Evolutionary conservation across 331 rosid species (phyloP).

Genomic region (Phaseolus coccineus): DNA sequence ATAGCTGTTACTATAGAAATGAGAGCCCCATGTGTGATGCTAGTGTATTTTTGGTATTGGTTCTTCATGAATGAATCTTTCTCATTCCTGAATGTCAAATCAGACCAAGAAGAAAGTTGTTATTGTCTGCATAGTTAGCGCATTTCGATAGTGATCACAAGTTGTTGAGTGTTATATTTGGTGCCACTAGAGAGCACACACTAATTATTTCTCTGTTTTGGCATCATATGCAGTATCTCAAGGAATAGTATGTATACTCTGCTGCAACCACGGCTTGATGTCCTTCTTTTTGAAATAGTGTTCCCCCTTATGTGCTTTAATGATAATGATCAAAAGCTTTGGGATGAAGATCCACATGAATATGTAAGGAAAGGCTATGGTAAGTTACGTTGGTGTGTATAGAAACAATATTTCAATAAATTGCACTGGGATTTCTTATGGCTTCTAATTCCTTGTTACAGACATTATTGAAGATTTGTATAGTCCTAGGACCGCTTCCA

Average conservation of each 20-base stretch:
- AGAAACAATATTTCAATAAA: slow-evolving; percentile 21
- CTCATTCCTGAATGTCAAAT: slow-evolving; percentile 25
- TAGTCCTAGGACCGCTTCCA: slow-evolving; percentile 94
- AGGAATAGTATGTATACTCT: slow-evolving; percentile 81
- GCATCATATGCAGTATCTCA: slow-evolving; percentile 69
- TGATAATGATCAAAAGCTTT: slow-evolving; percentile 89
- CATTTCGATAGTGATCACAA: slow-evolving; percentile 14
- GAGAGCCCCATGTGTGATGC: neutral
- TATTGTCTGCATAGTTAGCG: neutral
- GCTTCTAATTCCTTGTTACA: slow-evolving; percentile 44
- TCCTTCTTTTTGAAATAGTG: slow-evolving; percentile 87
- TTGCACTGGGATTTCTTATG: slow-evolving; percentile 40
- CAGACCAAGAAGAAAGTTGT: slow-evolving; percentile 9
- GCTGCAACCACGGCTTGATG: slow-evolving; percentile 89
- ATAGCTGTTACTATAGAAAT: neutral
- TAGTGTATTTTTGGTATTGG: neutral
- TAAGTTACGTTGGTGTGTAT: slow-evolving; percentile 48
- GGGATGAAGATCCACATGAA: slow-evolving; percentile 99
- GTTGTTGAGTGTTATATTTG: slow-evolving; percentile 20
- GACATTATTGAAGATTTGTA: slow-evolving; percentile 95
- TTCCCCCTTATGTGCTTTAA: slow-evolving; percentile 96
- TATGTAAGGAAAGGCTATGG: slow-evolving; percentile 99
- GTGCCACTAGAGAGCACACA: neutral
- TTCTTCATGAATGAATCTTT: neutral
- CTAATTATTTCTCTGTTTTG: neutral